These are phyloP conservation scores for Citrus inodora DNA, from an alignment of 345 rosid genomes.

Conservation along the genomic window DNA sequence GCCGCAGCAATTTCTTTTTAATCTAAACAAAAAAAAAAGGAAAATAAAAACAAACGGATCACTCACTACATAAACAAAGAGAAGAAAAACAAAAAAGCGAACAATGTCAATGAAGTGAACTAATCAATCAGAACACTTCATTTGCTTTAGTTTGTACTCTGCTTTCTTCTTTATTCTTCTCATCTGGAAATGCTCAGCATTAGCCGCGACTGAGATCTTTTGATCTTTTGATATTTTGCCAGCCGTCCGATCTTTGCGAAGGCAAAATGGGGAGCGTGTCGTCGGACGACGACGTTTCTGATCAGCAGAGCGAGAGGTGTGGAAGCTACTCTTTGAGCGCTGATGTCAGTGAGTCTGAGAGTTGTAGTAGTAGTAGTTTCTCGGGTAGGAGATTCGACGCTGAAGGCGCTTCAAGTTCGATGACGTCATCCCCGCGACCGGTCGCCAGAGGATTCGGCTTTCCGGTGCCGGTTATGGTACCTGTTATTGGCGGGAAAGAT, in stretches of 20 bases:
- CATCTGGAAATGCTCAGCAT: not conserved
- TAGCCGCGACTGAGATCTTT: not conserved
- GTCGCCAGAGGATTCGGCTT: slow-evolving; percentile 38
- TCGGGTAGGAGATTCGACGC: slow-evolving; percentile 66
- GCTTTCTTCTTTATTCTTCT: not conserved
- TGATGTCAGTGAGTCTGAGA: slow-evolving; percentile 94
- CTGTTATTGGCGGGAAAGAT: slow-evolving; percentile 61
- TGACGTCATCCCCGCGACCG: slow-evolving; percentile 61
- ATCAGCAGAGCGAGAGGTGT: slow-evolving; percentile 68
- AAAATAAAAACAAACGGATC: not conserved
- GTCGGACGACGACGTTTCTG: slow-evolving; percentile 71
- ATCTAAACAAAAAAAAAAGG: not conserved
- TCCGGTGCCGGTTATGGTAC: slow-evolving; percentile 54
- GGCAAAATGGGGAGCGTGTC: slow-evolving; percentile 56
- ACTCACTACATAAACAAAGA: not conserved
- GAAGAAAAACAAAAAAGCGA: not conserved
- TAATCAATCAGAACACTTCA: not conserved
- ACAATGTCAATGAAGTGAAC: not conserved
- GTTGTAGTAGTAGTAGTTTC: slow-evolving; percentile 63
- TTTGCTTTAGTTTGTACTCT: not conserved
- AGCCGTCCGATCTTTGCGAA: slow-evolving; percentile 15
- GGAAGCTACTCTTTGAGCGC: slow-evolving; percentile 96
- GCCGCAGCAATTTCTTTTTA: not conserved
- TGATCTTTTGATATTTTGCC: not conserved
- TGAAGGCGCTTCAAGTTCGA: slow-evolving; percentile 62